phyloP scores from a whole-genome alignment of 1,139 yeast species.

The Candida frijolesensis region DNA sequence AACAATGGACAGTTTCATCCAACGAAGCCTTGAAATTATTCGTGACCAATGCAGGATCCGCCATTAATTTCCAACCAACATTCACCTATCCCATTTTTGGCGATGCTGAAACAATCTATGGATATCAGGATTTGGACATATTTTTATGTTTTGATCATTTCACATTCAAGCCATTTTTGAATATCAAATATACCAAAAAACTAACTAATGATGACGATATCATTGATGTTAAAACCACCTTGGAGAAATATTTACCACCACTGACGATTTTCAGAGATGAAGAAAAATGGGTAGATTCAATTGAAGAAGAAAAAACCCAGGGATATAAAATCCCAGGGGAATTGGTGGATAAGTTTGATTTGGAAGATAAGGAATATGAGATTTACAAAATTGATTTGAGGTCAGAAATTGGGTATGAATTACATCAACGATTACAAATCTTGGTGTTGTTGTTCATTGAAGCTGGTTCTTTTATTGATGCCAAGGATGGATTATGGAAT shows the following conservation, averaged over 20 bases:
- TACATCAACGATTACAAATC: slow-evolving; percentile 75
- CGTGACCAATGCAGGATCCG: slow-evolving; percentile 56
- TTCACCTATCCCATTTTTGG: slow-evolving; percentile 95
- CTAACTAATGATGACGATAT: slow-evolving; percentile 49
- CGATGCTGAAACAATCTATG: slow-evolving; percentile 85
- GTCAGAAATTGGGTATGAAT: slow-evolving; percentile 44
- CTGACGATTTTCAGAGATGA: slow-evolving; percentile 66
- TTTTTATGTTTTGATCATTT: slow-evolving; percentile 50
- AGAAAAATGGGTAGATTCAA: slow-evolving; percentile 60
- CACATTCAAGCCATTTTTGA: slow-evolving; percentile 50
- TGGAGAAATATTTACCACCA: slow-evolving; percentile 62
- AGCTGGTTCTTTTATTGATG: slow-evolving; percentile 89
- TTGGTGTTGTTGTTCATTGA: slow-evolving; percentile 85
- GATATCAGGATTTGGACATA: slow-evolving; percentile 68
- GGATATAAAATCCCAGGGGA: slow-evolving; percentile 52
- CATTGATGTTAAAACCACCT: slow-evolving; percentile 52
- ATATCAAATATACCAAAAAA: slow-evolving; percentile 57
- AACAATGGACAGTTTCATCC: slow-evolving; percentile 68
- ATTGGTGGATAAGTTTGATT: slow-evolving; percentile 35
- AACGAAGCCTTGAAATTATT: slow-evolving; percentile 62
- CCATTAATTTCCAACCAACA: slow-evolving; percentile 62
- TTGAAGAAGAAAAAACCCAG: slow-evolving; percentile 44
- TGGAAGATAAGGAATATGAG: slow-evolving; percentile 32
- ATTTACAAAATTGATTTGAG: slow-evolving; percentile 44
- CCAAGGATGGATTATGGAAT: slow-evolving; percentile 74